Conservation (phyloP, 106 monocot species). For the Cymbidium sinense region DNA sequence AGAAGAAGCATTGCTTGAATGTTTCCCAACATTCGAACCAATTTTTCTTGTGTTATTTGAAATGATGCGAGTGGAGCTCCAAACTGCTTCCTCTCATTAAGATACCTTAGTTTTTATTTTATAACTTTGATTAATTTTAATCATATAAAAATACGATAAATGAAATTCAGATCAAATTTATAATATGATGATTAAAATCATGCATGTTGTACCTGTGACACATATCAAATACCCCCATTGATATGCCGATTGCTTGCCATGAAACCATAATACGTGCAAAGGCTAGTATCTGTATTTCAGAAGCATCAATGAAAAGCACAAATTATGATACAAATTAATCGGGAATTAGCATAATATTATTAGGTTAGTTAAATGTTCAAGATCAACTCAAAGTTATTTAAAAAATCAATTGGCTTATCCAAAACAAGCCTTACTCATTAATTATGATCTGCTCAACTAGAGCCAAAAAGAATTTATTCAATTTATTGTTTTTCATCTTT, state of each 20-base stretch:
- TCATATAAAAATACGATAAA: background rate
- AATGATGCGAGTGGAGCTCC: slow-evolving; percentile 84
- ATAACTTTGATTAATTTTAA: background rate
- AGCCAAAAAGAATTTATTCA: too few relatives aligned
- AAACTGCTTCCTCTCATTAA: slow-evolving; percentile 68
- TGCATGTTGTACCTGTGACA: slow-evolving; percentile 25
- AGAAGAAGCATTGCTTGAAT: slow-evolving; percentile 49
- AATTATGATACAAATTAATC: too few relatives aligned
- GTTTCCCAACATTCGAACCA: slow-evolving; percentile 85
- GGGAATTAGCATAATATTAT: too few relatives aligned
- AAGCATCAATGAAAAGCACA: background rate
- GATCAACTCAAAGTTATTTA: too few relatives aligned
- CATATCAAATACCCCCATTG: slow-evolving; percentile 49
- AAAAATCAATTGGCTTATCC: too few relatives aligned
- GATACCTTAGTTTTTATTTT: slow-evolving; percentile 21
- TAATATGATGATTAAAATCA: background rate
- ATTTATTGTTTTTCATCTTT: too few relatives aligned
- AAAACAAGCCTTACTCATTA: too few relatives aligned
- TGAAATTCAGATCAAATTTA: background rate
- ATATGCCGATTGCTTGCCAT: slow-evolving; percentile 50
- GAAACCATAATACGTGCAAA: slow-evolving; percentile 52
- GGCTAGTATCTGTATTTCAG: slow-evolving; percentile 28
- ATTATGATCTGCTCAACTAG: too few relatives aligned
- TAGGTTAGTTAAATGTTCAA: too few relatives aligned
- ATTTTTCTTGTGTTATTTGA: slow-evolving; percentile 89